Evolutionary conservation across 177 flowering plant species (phyloP).

Genomic region (Vitis hybrid): DNA sequence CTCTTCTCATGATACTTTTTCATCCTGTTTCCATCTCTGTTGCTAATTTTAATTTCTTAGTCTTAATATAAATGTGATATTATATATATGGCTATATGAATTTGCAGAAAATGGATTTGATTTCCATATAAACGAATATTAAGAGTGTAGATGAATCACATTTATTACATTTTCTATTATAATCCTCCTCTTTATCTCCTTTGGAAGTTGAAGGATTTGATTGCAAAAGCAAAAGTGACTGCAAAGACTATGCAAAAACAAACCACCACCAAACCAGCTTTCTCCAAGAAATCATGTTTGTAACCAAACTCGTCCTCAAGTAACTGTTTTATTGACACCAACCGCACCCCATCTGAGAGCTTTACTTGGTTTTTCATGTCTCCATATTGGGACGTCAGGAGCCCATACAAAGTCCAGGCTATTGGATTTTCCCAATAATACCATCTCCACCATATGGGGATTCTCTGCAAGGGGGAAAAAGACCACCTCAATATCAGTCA

Average conservation of each 20-base stretch:
- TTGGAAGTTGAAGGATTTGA: slow-evolving; percentile 84
- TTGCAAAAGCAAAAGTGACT: slow-evolving; percentile 72
- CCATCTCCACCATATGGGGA: slow-evolving; percentile 99
- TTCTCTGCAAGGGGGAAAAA: slow-evolving; percentile 47
- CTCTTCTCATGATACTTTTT: too few relatives aligned
- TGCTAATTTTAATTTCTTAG: too few relatives aligned
- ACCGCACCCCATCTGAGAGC: slow-evolving; percentile 57
- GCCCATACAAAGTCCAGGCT: slow-evolving; percentile 92
- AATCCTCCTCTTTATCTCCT: slow-evolving; percentile 45
- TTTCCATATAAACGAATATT: too few relatives aligned
- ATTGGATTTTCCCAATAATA: slow-evolving; percentile 95
- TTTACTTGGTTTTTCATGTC: slow-evolving; percentile 46
- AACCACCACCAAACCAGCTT: slow-evolving; percentile 64
- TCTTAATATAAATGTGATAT: too few relatives aligned
- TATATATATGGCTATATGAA: too few relatives aligned
- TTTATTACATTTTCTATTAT: too few relatives aligned
- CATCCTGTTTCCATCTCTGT: too few relatives aligned
- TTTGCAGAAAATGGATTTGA: too few relatives aligned
- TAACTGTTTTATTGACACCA: slow-evolving; percentile 34
- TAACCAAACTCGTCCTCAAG: slow-evolving; percentile 60
- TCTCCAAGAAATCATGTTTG: slow-evolving; percentile 65
- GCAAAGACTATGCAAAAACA: slow-evolving; percentile 69
- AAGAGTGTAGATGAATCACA: too few relatives aligned
- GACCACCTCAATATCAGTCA: too few relatives aligned
- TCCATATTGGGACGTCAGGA: slow-evolving; percentile 77